Percentiles rank a stretch among this genome's conserved stretches.
phyloP scores from a whole-genome alignment of 306 rosid species.

The Mimosa bimucronata region DNA sequence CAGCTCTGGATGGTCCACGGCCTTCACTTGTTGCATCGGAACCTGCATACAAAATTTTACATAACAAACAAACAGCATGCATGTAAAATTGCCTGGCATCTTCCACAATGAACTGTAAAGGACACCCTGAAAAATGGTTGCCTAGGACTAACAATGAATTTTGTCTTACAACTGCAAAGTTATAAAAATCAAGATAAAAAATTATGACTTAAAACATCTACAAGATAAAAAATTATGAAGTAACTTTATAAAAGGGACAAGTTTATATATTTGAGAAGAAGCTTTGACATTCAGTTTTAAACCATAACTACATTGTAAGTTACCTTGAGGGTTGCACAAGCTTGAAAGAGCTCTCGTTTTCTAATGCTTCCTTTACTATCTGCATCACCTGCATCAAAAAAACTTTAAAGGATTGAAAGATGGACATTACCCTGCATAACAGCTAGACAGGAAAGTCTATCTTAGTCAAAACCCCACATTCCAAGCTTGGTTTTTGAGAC shows the following conservation, averaged over 20 bases:
- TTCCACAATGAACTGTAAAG: constrained; percentile 13
- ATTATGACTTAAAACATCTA: constrained; percentile 5
- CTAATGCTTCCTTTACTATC: constrained; percentile 75
- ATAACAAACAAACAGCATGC: constrained; percentile 36
- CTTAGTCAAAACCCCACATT: constrained; percentile 27
- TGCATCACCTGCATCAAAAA: constrained; percentile 68
- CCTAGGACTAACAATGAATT: constrained; percentile 17
- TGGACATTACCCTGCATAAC: neutral
- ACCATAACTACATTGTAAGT: constrained; percentile 35
- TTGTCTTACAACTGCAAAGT: constrained; percentile 20
- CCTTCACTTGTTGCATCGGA: constrained; percentile 68
- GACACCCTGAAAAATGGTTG: constrained; percentile 20
- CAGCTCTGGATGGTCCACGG: constrained; percentile 79
- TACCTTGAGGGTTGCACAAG: constrained; percentile 86
- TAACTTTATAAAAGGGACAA: neutral
- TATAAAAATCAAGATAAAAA: constrained; percentile 8
- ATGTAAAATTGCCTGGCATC: constrained; percentile 13
- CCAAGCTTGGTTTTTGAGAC: constrained; percentile 23
- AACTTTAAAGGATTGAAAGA: constrained; percentile 20
- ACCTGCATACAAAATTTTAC: constrained; percentile 50
- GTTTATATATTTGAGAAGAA: constrained; percentile 16
- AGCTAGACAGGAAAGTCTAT: neutral
- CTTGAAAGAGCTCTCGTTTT: constrained; percentile 75
- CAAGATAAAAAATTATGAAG: neutral
- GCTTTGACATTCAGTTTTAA: constrained; percentile 28